Conservation (phyloP, 495 filamentous ascomycete species). For the Aspergillus cavernicola region DNA sequence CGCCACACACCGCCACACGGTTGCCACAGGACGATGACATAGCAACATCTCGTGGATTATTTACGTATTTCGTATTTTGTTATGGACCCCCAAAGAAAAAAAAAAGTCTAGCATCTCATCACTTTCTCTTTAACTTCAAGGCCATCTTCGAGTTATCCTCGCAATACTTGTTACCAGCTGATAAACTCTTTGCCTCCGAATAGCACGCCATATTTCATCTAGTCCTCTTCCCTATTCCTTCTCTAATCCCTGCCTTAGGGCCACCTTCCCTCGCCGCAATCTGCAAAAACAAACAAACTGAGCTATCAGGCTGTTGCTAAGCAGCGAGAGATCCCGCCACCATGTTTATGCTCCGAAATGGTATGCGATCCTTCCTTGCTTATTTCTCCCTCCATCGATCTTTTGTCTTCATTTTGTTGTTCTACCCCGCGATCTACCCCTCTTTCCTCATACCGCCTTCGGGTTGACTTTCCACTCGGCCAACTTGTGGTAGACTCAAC, state of each 20-base stretch:
- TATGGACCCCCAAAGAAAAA: not conserved
- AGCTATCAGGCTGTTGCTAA: slow-evolving; percentile 20
- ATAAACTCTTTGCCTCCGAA: no score
- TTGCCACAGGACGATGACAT: slow-evolving; percentile 11
- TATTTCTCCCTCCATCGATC: slow-evolving; percentile 1
- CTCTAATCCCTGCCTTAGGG: slow-evolving; percentile 4
- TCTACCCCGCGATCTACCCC: slow-evolving; percentile 34
- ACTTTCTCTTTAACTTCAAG: not conserved
- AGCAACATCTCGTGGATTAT: not conserved
- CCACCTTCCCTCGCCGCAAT: not conserved
- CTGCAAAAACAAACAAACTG: slow-evolving; percentile 16
- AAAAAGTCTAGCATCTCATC: slow-evolving; percentile 5
- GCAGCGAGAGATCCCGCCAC: slow-evolving; percentile 33
- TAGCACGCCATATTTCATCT: not conserved
- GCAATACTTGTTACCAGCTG: no score
- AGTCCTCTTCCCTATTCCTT: not conserved
- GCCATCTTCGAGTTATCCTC: not conserved
- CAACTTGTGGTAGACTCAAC: no score
- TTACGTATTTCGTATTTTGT: not conserved
- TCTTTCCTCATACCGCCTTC: slow-evolving; percentile 19
- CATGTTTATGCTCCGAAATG: slow-evolving; percentile 75
- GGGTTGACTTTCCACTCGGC: not conserved
- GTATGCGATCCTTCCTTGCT: slow-evolving; percentile 36
- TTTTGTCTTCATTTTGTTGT: not conserved
- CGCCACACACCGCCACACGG: slow-evolving; percentile 5